Base-by-base conservation (phyloP, 2,329 filamentous ascomycete species). In the Westerdykella sp. region DNA sequence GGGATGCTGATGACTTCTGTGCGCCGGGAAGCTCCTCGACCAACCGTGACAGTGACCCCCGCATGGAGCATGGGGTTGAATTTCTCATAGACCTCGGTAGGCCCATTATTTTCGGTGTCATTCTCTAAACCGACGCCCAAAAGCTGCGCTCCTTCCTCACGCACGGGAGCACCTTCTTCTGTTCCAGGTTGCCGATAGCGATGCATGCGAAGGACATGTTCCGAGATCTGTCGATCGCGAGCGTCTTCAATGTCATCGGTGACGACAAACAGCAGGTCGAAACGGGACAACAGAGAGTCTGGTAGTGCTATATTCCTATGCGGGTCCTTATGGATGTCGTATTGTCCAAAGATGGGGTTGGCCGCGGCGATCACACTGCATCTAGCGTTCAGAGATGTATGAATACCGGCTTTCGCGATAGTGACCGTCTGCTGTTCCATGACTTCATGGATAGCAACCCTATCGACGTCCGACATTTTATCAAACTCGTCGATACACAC, bases 351-450 rank as follows among this genome's bases (percentile, higher is more conserved):
- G 41, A 98, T 93, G 3, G 93, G 93, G 65, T 98, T 98, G 47
- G 93, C 93, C 13, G 93, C 93, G 34, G 93, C 93, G 57, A 98
- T 80, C 48, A 98, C 93, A 69, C 89, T 95, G 72, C 93, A 98
- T 44, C 93, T 84, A 41, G 93, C 93, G 62, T 98, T 98, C 47
- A 98, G 75, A 2, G 90, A 95, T 0, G 93, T 98, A 69, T 98
- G 93, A 46, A 98, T 98, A 52, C 93, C 93, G 1, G 93, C 93
- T 72, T 98, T 98, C 41, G 93, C 93, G 60, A 98, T 98, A 12
- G 93, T 98, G 47, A 98, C 93, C 0, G 93, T 98, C 70, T 98
- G 93, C 72, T 98, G 93, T 71, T 98, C 93, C 93, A 98, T 98
- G 53, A 98, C 93, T 86, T 98, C 93, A 79, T 98, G 93, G 56